A percentile compares a stretch with the other conserved stretches of the same genome.
These are phyloP conservation scores for Mollisia scopiformis DNA, from an alignment of 2,329 filamentous ascomycete genomes.

Conservation along the genomic window DNA sequence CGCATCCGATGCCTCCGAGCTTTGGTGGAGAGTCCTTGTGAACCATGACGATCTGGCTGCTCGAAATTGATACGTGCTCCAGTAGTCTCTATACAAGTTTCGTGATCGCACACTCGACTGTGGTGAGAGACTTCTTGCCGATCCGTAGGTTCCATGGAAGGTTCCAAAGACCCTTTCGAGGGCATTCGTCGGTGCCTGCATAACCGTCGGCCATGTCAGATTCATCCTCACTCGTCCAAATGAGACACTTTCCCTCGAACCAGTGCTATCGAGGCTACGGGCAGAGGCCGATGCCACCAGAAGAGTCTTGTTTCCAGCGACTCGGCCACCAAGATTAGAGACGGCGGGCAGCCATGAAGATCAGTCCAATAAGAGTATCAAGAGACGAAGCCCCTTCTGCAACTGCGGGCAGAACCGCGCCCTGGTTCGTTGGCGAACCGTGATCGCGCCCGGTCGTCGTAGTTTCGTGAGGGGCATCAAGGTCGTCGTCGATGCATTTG, in stretches of 20 bases:
- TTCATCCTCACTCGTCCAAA: not conserved
- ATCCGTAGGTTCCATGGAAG: not conserved
- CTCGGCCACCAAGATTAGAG: slow-evolving; percentile 11
- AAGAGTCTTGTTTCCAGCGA: slow-evolving; percentile 8
- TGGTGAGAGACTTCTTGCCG: not conserved
- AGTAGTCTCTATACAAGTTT: not conserved
- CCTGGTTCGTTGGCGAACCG: slow-evolving; percentile 9
- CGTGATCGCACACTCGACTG: not conserved
- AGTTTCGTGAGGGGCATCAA: slow-evolving; percentile 20
- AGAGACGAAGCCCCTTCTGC: not conserved
- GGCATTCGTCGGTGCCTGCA: slow-evolving; percentile 24
- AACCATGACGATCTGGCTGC: slow-evolving; percentile 13
- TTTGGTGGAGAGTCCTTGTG: slow-evolving; percentile 15
- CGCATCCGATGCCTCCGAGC: slow-evolving; percentile 6
- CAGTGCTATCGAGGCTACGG: too few species aligned
- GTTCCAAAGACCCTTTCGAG: not conserved
- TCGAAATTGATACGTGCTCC: slow-evolving; percentile 4
- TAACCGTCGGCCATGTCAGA: slow-evolving; percentile 17
- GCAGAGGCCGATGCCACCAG: too few species aligned
- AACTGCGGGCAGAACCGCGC: slow-evolving; percentile 16
- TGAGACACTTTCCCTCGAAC: not conserved
- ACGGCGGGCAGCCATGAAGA: slow-evolving; percentile 5
- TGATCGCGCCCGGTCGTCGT: slow-evolving; percentile 6
- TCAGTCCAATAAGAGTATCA: slow-evolving; percentile 11
- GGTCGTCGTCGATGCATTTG: slow-evolving; percentile 5